Evolutionary conservation across 495 filamentous ascomycete genomes (phyloP).

Genomic region (Pyronema omphalodes): DNA sequence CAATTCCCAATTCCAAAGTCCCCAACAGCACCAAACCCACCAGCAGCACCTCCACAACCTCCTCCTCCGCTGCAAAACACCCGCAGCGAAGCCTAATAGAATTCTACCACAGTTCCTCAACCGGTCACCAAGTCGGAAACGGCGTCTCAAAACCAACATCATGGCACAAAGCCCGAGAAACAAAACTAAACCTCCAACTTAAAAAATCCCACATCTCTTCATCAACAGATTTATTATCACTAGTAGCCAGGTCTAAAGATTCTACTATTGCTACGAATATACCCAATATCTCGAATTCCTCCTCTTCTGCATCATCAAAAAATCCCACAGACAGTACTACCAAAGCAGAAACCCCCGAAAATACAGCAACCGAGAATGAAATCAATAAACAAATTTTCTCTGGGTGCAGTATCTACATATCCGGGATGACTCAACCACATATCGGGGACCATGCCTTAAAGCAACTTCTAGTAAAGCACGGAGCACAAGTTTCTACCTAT

Average conservation of each 20-base stretch:
- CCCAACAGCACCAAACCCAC: neutral
- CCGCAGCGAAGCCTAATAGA: slow-evolving; percentile 10
- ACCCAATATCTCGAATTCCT: slow-evolving; percentile 1
- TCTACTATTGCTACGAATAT: neutral
- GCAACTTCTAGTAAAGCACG: slow-evolving; percentile 52
- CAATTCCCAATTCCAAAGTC: too few relatives aligned
- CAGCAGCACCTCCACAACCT: neutral
- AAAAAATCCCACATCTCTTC: neutral
- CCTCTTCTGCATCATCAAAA: slow-evolving; percentile 12
- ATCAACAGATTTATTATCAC: neutral
- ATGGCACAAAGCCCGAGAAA: slow-evolving; percentile 12
- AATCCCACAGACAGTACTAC: slow-evolving; percentile 11
- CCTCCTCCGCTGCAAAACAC: slow-evolving; percentile 4
- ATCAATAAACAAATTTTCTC: slow-evolving; percentile 9
- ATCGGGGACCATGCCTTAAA: slow-evolving; percentile 81
- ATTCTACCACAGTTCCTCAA: slow-evolving; percentile 19
- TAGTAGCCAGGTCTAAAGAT: neutral
- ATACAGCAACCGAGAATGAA: too few relatives aligned
- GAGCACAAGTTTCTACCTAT: slow-evolving; percentile 46
- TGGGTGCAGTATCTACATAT: slow-evolving; percentile 49
- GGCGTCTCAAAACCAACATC: slow-evolving; percentile 16
- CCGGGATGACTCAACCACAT: slow-evolving; percentile 62
- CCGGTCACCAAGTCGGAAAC: slow-evolving; percentile 19
- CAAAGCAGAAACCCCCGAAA: neutral
- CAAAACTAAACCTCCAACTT: slow-evolving; percentile 20